Percentiles rank a stretch among this genome's conserved stretches.
Conservation (phyloP, 768 basidiomycete genomes). For the Ephemerocybe angulata region DNA sequence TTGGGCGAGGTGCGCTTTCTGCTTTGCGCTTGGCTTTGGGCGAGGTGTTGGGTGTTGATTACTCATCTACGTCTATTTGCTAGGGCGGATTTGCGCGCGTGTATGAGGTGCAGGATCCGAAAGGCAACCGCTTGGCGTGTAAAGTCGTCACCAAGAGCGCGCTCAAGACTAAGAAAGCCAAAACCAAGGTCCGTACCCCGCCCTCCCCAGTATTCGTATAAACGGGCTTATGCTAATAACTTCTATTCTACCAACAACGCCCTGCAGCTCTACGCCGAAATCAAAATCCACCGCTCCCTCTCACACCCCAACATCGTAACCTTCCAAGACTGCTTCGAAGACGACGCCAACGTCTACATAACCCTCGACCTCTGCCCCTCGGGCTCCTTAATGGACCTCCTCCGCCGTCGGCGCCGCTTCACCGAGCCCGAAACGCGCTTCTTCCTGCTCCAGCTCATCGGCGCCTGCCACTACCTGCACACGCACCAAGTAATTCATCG, state of each 20-base stretch:
- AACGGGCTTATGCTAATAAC: too few relatives aligned
- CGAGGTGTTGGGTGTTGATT: too few relatives aligned
- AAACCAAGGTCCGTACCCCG: conserved; percentile 72
- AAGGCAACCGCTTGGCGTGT: conserved; percentile 69
- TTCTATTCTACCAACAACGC: neutral
- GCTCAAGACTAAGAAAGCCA: conserved; percentile 93
- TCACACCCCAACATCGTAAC: conserved; percentile 89
- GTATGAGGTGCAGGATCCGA: conserved; percentile 82
- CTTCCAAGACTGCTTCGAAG: conserved; percentile 95
- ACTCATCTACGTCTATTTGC: neutral
- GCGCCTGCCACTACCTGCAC: conserved; percentile 98
- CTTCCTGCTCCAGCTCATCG: conserved; percentile 92
- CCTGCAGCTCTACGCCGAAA: conserved; percentile 90
- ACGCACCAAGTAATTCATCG: conserved; percentile 94
- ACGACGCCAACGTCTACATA: conserved; percentile 95
- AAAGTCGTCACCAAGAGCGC: conserved; percentile 94
- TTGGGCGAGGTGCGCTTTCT: conserved; percentile 76
- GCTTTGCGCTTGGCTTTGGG: neutral
- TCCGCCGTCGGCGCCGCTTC: conserved; percentile 81
- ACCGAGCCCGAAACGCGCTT: conserved; percentile 91
- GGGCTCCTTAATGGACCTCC: conserved; percentile 88
- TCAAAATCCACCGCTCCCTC: conserved; percentile 92
- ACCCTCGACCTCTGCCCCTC: conserved; percentile 88
- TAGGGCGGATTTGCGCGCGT: conserved; percentile 94
- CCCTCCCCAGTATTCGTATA: too few relatives aligned